phyloP scores from a whole-genome alignment of 306 rosid species.

The Casuarina equisetifolia region DNA sequence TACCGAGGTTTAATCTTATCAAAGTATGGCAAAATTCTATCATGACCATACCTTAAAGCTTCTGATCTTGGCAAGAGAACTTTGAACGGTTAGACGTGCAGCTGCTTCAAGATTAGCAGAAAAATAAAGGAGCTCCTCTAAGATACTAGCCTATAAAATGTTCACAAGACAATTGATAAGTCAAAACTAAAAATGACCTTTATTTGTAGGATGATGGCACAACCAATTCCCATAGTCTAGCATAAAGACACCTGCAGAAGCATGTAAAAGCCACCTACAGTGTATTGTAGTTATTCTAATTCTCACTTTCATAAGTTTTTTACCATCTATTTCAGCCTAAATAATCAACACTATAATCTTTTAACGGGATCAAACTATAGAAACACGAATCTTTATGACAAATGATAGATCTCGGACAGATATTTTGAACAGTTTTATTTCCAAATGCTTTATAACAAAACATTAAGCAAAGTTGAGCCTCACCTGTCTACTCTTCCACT shows the following conservation, averaged over 20 bases:
- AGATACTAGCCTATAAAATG: constrained; percentile 40
- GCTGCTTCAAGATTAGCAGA: constrained; percentile 33
- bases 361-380: background rate
- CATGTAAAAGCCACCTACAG: background rate
- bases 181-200: background rate
- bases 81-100: constrained; percentile 31
- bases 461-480: constrained; percentile 8
- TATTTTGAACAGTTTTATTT: background rate
- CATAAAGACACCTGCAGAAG: background rate
- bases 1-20: background rate
- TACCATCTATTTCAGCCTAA: background rate
- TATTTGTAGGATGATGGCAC: background rate
- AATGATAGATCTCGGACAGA: background rate
- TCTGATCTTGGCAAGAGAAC: constrained; percentile 39
- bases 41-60: constrained; percentile 37
- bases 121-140: constrained; percentile 48
- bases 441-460: background rate
- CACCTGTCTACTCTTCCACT: constrained; percentile 63
- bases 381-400: background rate
- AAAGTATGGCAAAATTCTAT: constrained; percentile 6
- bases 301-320: background rate
- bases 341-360: background rate
- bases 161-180: constrained; percentile 19
- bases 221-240: background rate
- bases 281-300: background rate